Evolutionary conservation across 371 early-diverging fungal species (phyloP), one percentile per base, ranked within the genome.

Genomic region (Ordospora pajunii): DNA sequence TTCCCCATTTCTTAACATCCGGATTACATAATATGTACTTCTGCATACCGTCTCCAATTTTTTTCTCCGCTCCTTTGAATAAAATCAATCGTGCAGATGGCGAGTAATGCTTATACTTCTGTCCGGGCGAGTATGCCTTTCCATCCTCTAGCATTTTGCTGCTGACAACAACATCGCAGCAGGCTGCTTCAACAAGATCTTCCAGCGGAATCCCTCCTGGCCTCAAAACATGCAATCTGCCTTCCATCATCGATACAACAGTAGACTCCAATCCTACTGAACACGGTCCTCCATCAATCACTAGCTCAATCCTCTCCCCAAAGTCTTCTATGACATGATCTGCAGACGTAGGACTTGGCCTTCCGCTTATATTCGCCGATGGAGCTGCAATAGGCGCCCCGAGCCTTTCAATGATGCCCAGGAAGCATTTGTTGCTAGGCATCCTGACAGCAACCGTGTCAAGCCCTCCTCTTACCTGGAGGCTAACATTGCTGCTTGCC

Each of bases 91-190:
- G 68, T n/a, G 67, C 65, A 7, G 46, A 67, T 1, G 97, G 97
- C 6, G 94, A 90, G 81, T 99, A 99, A 86, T 97, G 97, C 25
- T 93, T 88, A 78, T 97, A 97, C 84, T 97, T 96, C 92, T 93
- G 95, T 2, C 99, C 99, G 6, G 97, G 99, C 14, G 95, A 93
- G 0, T 91, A 90, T 0, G 94, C 91, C 80, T 9, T 23, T 8
- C 65, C 43, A 6, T 11, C 62, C 6, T 69, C 46, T 21, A 25
- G 27, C 4, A 27, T 1, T 19, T 65, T 64, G 21, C 63, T 75
- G 23, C 44, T 76, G 14, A 67, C 8, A 1, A 25, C 12, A 4
- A 78, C 65, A n/a, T 78, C 67, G 10, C 27, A 19, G 11, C 42
- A 2, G 14, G 78, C 21, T 25, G 23, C 44, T 3, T 53, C 44